Conservation (phyloP, 163 green algal species). For the Coccomyxa subellipsoidea region DNA sequence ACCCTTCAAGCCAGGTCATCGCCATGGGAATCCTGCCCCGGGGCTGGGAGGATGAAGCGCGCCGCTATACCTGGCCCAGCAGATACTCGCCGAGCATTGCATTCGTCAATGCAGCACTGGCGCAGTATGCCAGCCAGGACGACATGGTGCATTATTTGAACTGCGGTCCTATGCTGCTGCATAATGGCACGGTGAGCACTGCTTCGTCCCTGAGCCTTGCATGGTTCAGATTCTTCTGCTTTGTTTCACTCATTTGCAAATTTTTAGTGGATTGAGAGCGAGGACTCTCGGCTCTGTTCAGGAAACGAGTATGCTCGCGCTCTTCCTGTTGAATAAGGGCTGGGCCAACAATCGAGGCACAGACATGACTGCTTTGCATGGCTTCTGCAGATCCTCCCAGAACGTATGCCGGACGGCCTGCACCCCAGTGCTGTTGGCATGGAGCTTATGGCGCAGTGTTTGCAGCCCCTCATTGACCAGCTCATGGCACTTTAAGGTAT, state of each 20-base stretch:
- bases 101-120: neutral
- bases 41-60: neutral
- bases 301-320: too few relatives aligned
- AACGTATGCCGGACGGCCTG: conserved; percentile 33
- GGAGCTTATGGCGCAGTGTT: conserved; percentile 25
- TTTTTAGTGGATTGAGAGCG: too few relatives aligned
- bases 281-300: too few relatives aligned
- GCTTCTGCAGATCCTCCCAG: conserved; percentile 1
- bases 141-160: conserved; percentile 25
- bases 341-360: too few relatives aligned
- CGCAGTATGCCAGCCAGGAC: neutral
- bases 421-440: conserved; percentile 25
- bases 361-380: neutral
- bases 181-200: conserved; percentile 5
- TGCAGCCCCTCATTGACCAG: neutral
- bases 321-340: too few relatives aligned
- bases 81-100: conserved; percentile 11
- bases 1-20: conserved; percentile 30
- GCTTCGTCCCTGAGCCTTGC: neutral
- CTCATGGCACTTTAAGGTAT: neutral
- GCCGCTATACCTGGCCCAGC: conserved; percentile 19
- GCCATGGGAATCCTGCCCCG: conserved; percentile 35
- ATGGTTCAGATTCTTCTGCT: too few relatives aligned
- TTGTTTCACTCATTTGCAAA: too few relatives aligned
- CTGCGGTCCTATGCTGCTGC: conserved; percentile 16